Evolutionary conservation across 495 filamentous ascomycete species (phyloP), one percentile per base, ranked within the genome.

Genomic region (Rusavskia elegans): DNA sequence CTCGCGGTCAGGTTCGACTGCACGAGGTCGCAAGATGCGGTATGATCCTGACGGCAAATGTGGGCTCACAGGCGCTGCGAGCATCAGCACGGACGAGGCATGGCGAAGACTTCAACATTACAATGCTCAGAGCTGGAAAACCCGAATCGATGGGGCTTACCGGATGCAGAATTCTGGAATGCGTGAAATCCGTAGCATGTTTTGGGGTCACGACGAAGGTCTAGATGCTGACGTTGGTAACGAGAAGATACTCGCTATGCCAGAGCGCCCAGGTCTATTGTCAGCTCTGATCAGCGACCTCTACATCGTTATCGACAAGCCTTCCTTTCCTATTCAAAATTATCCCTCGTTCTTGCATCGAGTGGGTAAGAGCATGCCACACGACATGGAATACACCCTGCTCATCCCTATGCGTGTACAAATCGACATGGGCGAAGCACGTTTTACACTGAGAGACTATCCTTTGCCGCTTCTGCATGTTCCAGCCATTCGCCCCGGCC

Each of bases 291-390:
- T 96, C 56, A 89, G 80, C 59, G 92, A 99, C 61, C 70, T 97
- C 6, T 81, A 89, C 53, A 71, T 99, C 53, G 66, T 81, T 14
- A 74, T 99, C 45, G 92, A 97, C 70, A 95, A 95, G 62, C 92
- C 92, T 1, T 90, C 84, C 0, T 99, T 99, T 61, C 82, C 87
- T 3, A 64, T 92, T 23, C 71, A 76, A 4, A 82, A 94, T 2
- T 82, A 85, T 51, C 85, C 89, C 0, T 74, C 80, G 32, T 99
- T 89, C 63, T 69, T 99, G 23, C 75, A 95, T 62, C 74, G 75
- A 42, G 83, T 97, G 59, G 92, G 92, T 4, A 99, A 99, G 66
- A 92, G 93, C 2, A 92, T 99, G 77, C 92, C 92, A 2, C 76
- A 78, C 60, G 81, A 90, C 54, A 97, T 86, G 77, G 68, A 89